A percentile compares a stretch with the other conserved stretches of the same genome.
Conservation (phyloP, 148 eudicot genomes). For the Limonium bicolor region DNA sequence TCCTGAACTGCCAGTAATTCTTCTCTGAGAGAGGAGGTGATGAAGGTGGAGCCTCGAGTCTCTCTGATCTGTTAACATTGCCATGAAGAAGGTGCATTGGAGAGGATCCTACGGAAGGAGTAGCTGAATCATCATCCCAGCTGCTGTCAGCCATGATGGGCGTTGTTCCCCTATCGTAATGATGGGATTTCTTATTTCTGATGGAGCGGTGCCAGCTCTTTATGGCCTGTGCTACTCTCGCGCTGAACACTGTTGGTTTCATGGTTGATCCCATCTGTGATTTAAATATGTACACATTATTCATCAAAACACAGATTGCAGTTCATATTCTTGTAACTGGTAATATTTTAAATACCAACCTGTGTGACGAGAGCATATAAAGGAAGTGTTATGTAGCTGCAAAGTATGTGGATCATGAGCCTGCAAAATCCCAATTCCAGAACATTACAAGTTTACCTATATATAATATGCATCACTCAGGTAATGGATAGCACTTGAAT, state of each 20-base stretch:
- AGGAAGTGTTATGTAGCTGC: conserved; percentile 2
- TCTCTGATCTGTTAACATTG: too few species aligned
- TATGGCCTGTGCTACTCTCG: conserved; percentile 26
- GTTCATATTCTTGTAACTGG: not conserved
- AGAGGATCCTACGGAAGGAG: not conserved
- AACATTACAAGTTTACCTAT: not conserved
- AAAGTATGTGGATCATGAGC: not conserved
- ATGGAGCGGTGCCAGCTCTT: conserved; percentile 27
- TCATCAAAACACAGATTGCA: not conserved
- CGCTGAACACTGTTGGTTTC: conserved; percentile 2
- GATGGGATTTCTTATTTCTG: not conserved
- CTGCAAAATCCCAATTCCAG: not conserved
- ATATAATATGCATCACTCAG: too few species aligned
- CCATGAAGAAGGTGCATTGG: not conserved
- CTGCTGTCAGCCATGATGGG: not conserved
- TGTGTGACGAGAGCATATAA: not conserved
- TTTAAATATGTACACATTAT: not conserved
- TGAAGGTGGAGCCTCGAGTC: too few species aligned
- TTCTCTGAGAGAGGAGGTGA: too few species aligned
- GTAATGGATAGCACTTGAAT: not conserved
- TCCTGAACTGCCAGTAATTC: too few species aligned
- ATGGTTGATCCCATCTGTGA: conserved; percentile 1
- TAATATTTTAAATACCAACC: not conserved
- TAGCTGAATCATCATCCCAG: not conserved
- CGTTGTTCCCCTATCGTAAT: not conserved